Conservation (phyloP, 257 asterid species). For the Mitragyna speciosa region DNA sequence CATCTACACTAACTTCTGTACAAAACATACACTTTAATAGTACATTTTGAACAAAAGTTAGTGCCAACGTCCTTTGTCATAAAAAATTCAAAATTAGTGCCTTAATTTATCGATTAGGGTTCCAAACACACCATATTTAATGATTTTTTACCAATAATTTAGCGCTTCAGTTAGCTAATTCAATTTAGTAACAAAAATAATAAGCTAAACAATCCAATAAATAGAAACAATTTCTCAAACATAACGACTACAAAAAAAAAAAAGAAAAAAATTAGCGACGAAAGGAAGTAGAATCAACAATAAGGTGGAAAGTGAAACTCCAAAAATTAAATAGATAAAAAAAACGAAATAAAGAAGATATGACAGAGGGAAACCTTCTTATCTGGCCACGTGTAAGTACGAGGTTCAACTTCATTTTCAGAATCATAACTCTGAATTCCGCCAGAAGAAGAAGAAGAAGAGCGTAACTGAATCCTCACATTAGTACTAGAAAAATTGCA, state of each 20-base stretch:
- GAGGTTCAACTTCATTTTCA: slow-evolving; percentile 38
- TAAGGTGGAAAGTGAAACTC: background rate
- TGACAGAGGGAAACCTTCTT: slow-evolving; percentile 41
- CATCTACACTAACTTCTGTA: too few relatives aligned
- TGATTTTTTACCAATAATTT: background rate
- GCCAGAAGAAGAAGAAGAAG: slow-evolving; percentile 21
- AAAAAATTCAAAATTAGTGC: too few relatives aligned
- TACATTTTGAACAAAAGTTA: too few relatives aligned
- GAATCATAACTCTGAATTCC: slow-evolving; percentile 28
- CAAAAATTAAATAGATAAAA: too few relatives aligned
- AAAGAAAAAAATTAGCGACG: background rate
- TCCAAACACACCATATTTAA: background rate
- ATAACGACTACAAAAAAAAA: too few relatives aligned
- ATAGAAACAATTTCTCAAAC: too few relatives aligned
- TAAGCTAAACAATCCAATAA: background rate
- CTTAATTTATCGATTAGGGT: background rate
- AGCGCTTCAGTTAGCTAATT: too few relatives aligned
- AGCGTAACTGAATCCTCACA: slow-evolving; percentile 12
- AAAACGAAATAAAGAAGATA: background rate
- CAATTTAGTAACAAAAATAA: background rate
- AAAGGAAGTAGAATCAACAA: background rate
- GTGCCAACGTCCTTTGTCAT: too few relatives aligned
- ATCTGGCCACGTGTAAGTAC: slow-evolving; percentile 62
- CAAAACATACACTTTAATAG: too few relatives aligned
- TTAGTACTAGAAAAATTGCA: slow-evolving; percentile 4